Evolutionary conservation across 2,329 filamentous ascomycete species (phyloP), one percentile per base, ranked within the genome.

Genomic region (Aspergillus sp.): DNA sequence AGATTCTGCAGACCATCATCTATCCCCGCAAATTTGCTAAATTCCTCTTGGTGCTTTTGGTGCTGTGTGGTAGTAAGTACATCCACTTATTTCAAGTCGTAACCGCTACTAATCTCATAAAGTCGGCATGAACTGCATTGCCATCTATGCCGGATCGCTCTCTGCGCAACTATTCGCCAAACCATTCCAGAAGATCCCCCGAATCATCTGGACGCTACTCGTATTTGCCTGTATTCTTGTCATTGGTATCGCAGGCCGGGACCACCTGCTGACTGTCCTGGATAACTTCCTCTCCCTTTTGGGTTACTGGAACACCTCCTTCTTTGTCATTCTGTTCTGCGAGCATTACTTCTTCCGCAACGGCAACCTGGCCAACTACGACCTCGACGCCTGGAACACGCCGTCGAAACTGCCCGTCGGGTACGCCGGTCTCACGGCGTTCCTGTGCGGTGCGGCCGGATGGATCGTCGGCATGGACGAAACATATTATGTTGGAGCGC

Each of bases 381-480:
- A 84, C 59, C 75, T 84, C 39, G 80, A 82, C 19, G 79, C 69
- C 6, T 84, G 81, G 80, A 79, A 84, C 60, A 75, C 76, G 45
- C 80, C 80, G 0, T 61, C 63, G 4, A 70, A 71, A 23, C 67
- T 84, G 64, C 82, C 82, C 0, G 43, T 79, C 13, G 82, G 81
- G 6, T 68, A 78, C 39, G 82, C 72, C 2, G 82, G 78, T 2
- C 66, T 76, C 0, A 59, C 73, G 4, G 80, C 82, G 0, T 84
- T 84, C 63, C 68, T 76, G 0, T 69, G 78, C 1, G 81, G 81
- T 1, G 71, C 80, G 7, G 78, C 74, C 7, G 81, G 79, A 19
- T 85, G 83, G 75, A 76, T 84, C 21, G 75, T 87, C 68, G 85
- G 85, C 1, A 87, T 88, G 85, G 79, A 79, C 50, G 81, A 86